Base-by-base conservation (phyloP, 1,284 basidiomycete species). In the Hemileia vastatrix region DNA sequence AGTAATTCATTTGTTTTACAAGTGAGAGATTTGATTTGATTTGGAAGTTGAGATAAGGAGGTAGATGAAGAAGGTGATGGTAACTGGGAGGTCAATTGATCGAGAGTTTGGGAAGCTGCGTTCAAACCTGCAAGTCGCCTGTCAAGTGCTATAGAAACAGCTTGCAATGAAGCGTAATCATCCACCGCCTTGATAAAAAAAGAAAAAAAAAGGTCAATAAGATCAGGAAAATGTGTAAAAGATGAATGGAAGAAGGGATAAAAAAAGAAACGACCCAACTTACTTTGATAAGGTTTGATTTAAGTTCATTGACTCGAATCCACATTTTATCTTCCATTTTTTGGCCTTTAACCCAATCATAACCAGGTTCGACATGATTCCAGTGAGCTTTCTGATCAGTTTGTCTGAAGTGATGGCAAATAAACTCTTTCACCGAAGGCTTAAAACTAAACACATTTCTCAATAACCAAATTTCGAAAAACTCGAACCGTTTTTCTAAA, bases 361-460 rank as follows among this genome's bases (percentile, higher is more conserved):
- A 52, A 4, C 54, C 43, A 18, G 54, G 54, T 24, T 50, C 48
- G 51, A 61, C 33, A 47, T 61, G 58, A n/a, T 18, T 61, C 51
- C 27, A 54, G 19, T 31, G 54, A 19, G 21, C 27, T 43, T 36
- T 61, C 50, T 9, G 48, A 50, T 21, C 45, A 8, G 50, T n/a
- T 61, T 21, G 48, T 6, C 6, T 50, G 58, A 32, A n/a, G n/a
- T n/a, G n/a, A n/a, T n/a, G n/a, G n/a, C n/a, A n/a, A n/a, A n/a
- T n/a, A n/a, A n/a, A n/a, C n/a, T n/a, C n/a, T n/a, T n/a, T n/a
- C n/a, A n/a, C n/a, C n/a, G n/a, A n/a, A n/a, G n/a, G n/a, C n/a
- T n/a, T n/a, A n/a, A 61, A 61, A n/a, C 27, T 52, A 44, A 61
- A 61, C n/a, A 61, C 50, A 40, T 61, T 61, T 23, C 58, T 33